Evolutionary conservation across 495 filamentous ascomycete genomes (phyloP), one percentile per base, ranked within the genome.

Genomic region (Penicillium desertorum): DNA sequence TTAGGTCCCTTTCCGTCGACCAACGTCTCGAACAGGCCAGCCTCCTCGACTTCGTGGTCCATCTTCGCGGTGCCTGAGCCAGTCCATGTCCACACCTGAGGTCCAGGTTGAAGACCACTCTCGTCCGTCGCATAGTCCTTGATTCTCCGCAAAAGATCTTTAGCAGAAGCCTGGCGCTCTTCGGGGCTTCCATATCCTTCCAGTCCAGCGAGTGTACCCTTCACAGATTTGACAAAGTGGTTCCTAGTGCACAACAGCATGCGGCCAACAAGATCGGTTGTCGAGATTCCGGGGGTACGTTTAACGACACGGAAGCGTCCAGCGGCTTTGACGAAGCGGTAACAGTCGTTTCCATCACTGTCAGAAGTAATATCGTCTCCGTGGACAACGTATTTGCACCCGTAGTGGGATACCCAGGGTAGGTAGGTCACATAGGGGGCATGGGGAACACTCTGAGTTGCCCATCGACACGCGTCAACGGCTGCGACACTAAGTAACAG

Each of bases 391-490:
- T 91, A 97, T 61, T 84, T 80, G 76, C 94, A 98, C 36, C 93
- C 92, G 61, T 92, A 96, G 67, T 93, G 90, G 47, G 87, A 89
- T 58, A 99, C 95, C 90, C 92, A 98, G 17, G 88, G 84, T 32
- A 98, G 81, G 50, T 86, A 86, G 29, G 94, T 99, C 43, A 99
- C 95, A 74, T 99, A 99, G 12, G 94, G 94, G 22, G 94, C 92
- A 70, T 88, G 74, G 4, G 92, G 85, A 22, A 99, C 82, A 27
- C 88, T 88, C 37, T 81, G 78, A 52, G 93, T 92, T 19, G 90
- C 86, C 92, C 95, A 99, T 29, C 95, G 88, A 74, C 93, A 97
- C 57, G 94, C 94, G 62, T 96, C 88, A 16, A 92, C 90, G 30
- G 95, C 92, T 47, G 90, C 81, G 51, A 95, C 75, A 53, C 84